Percentiles rank a stretch among this genome's conserved stretches.
These are phyloP conservation scores for Yamadazyma atlantica DNA, from an alignment of 1,139 yeast species.

Conservation along the genomic window DNA sequence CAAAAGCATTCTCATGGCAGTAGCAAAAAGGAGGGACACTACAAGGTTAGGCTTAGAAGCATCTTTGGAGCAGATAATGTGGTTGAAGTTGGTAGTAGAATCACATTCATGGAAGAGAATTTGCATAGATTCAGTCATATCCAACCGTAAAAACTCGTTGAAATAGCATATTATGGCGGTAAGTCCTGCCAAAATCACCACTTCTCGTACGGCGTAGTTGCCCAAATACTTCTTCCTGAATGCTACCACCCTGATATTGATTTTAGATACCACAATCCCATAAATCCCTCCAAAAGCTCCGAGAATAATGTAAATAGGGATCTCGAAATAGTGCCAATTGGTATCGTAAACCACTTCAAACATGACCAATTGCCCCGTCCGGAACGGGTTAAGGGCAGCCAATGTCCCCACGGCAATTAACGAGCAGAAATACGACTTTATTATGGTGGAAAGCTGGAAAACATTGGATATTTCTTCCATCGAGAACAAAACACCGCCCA, in stretches of 20 bases:
- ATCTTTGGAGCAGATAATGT: conserved; percentile 50
- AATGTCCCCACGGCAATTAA: conserved; percentile 82
- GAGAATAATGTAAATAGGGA: conserved; percentile 72
- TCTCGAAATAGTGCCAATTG: conserved; percentile 84
- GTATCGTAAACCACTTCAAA: conserved; percentile 86
- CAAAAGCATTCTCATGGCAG: conserved; percentile 65
- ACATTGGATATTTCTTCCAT: conserved; percentile 74
- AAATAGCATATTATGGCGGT: conserved; percentile 82
- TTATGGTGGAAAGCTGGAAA: conserved; percentile 75
- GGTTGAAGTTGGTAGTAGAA: conserved; percentile 27
- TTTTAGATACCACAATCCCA: conserved; percentile 78
- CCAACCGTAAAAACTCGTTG: conserved; percentile 75
- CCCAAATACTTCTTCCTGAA: conserved; percentile 72
- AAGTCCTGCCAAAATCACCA: conserved; percentile 59
- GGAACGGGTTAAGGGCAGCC: conserved; percentile 78
- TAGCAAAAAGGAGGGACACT: conserved; percentile 65
- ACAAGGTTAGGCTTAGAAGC: conserved; percentile 33
- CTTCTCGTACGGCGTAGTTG: conserved; percentile 67
- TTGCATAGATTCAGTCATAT: conserved; percentile 97
- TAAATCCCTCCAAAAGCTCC: conserved; percentile 93
- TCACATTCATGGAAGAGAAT: conserved; percentile 83
- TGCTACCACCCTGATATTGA: conserved; percentile 74
- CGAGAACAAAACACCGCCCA: conserved; percentile 69
- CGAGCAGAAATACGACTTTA: conserved; percentile 92
- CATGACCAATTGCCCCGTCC: conserved; percentile 91